Percentiles rank a stretch among this genome's conserved stretches.
These are phyloP conservation scores for Globisporangium echinulatum DNA, from an alignment of 352 stramenopile genomes.

Conservation along the genomic window DNA sequence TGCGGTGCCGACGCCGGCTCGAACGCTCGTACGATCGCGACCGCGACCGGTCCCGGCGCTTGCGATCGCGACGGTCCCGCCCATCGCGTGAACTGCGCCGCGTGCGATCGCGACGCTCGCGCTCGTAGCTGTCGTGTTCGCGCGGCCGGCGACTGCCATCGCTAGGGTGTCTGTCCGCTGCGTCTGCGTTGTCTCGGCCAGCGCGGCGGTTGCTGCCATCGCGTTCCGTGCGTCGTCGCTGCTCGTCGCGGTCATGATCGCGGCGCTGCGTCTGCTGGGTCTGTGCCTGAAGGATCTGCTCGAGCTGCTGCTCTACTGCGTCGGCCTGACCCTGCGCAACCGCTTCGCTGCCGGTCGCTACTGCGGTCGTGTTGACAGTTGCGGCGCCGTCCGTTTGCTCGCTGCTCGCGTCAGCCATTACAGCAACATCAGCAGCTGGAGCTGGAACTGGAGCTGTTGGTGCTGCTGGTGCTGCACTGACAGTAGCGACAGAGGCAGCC, in stretches of 20 bases:
- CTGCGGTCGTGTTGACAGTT: background rate
- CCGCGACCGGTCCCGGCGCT: background rate
- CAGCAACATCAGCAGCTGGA: too few relatives aligned
- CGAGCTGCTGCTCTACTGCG: background rate
- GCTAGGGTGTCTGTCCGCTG: background rate
- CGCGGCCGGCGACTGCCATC: background rate
- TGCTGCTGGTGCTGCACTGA: too few relatives aligned
- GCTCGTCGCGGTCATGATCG: background rate
- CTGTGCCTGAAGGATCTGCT: background rate
- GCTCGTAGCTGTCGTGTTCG: background rate
- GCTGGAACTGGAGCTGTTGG: too few relatives aligned
- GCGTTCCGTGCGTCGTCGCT: background rate
- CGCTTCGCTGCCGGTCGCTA: background rate
- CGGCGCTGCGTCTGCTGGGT: background rate
- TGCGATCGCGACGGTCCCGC: background rate
- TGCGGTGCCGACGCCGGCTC: background rate
- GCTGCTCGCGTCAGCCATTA: too few relatives aligned
- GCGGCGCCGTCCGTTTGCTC: too few relatives aligned
- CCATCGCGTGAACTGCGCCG: too few relatives aligned
- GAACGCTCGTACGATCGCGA: background rate
- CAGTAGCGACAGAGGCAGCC: too few relatives aligned
- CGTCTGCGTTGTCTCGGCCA: background rate
- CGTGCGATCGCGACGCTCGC: background rate
- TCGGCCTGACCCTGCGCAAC: background rate
- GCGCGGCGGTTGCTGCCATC: slow-evolving; percentile 10